Evolutionary conservation across 352 stramenopile species (phyloP), one percentile per base, ranked within the genome.

Genomic region (Halophytophthora batemanensis): DNA sequence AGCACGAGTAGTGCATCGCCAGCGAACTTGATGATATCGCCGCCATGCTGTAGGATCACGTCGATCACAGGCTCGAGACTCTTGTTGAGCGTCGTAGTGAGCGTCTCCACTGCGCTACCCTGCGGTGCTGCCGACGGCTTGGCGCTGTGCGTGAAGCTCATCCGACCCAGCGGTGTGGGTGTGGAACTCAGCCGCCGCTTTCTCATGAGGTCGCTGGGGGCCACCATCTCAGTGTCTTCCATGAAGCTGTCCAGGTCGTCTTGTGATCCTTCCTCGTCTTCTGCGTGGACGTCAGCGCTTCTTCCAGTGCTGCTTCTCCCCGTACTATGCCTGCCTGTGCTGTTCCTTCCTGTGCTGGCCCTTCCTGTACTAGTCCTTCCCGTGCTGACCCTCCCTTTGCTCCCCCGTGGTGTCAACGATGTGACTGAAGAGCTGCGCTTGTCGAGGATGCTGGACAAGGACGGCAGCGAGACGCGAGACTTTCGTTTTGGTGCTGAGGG

Each of bases 21-120:
- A 28, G 79, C 82, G 55, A 92, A 92, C 45, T 92, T 92, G 56
- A 92, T 87, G 46, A 92, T 92, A 45, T 92, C 82, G 6, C 78
- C 82, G 5, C 73, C 72, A 46, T 87, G 76, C 44, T 83, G 70
- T 5, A 84, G 50, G 36, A 92, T 90, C 7, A 90, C 77, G 31
- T 89, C 65, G 31, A 92, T 92, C 2, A 92, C 82, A 1, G 77
- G 77, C 19, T 87, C 82, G 1, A 91, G 70, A 21, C 73, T 91
- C 40, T 89, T 84, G 69, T 91, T 91, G 28, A 91, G 64, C 17
- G 69, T 75, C n/a, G 66, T 88, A 0, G 80, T 89, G 17, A 91
- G 61, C 0, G 74, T 86, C 39, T 91, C 80, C 5, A 91, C 77
- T 0, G 80, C 80, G 23, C 79, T 83, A 1, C 80, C 77, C 50